Evolutionary conservation across 768 basidiomycete genomes (phyloP).

Genomic region (Lactarius hatsudake): DNA sequence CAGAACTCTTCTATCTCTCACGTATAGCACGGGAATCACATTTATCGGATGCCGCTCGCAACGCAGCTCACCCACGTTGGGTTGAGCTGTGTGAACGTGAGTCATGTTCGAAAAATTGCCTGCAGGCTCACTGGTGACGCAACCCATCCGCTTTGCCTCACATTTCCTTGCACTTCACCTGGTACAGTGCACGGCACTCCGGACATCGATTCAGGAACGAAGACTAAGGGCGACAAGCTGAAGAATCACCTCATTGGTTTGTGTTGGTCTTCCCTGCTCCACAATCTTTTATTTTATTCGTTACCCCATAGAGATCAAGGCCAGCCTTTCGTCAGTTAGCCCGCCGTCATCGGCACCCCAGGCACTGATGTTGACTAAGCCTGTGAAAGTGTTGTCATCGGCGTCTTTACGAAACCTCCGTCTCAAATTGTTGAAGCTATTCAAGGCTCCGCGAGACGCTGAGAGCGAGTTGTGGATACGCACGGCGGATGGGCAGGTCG

Average conservation of each 20-base stretch:
- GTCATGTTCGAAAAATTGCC: slow-evolving; percentile 27
- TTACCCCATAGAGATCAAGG: slow-evolving; percentile 26
- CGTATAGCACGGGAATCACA: slow-evolving; percentile 50
- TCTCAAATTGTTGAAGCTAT: slow-evolving; percentile 48
- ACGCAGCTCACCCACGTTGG: slow-evolving; percentile 63
- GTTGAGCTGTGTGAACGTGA: slow-evolving; percentile 57
- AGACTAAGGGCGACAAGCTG: slow-evolving; percentile 46
- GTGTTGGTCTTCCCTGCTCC: slow-evolving; percentile 20
- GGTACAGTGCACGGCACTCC: slow-evolving; percentile 57
- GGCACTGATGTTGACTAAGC: slow-evolving; percentile 28
- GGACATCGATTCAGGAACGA: slow-evolving; percentile 34
- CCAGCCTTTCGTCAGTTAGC: slow-evolving; percentile 6
- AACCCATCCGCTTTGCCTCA: not conserved
- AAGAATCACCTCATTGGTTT: slow-evolving; percentile 60
- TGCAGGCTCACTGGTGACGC: not conserved
- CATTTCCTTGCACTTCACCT: not conserved
- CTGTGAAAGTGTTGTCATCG: slow-evolving; percentile 59
- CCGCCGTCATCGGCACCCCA: slow-evolving; percentile 14
- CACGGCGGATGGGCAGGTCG: slow-evolving; percentile 48
- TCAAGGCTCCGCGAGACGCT: slow-evolving; percentile 37
- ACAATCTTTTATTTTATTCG: not conserved
- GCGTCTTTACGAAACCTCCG: slow-evolving; percentile 68
- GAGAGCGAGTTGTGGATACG: slow-evolving; percentile 49
- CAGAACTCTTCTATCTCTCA: slow-evolving; percentile 81
- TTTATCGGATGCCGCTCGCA: slow-evolving; percentile 43